Evolutionary conservation across 306 rosid genomes (phyloP).

Genomic region (Cucurbita pepo): DNA sequence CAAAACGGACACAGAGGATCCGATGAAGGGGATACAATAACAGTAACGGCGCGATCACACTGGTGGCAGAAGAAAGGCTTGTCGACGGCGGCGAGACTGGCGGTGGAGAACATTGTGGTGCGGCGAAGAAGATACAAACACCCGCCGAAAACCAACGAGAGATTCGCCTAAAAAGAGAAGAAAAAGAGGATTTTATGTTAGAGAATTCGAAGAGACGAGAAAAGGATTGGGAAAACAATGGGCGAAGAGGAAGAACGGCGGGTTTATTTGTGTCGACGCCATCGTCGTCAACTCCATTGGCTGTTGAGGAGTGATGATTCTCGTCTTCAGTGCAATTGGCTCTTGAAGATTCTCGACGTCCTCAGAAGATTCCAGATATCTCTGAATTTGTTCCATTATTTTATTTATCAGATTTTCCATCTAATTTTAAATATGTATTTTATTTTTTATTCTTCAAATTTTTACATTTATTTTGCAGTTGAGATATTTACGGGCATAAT

Average conservation of each 20-base stretch:
- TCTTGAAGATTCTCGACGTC: not conserved
- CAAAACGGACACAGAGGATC: slow-evolving; percentile 8
- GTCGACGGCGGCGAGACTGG: not conserved
- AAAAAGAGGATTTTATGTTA: too few species aligned
- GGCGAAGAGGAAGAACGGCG: not conserved
- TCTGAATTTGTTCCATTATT: not conserved
- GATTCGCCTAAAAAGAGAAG: not conserved
- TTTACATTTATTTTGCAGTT: too few species aligned
- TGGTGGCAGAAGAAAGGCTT: slow-evolving; percentile 7
- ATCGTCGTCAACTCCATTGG: not conserved
- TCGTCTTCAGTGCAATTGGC: not conserved
- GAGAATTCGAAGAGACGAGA: not conserved
- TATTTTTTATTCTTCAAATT: too few species aligned
- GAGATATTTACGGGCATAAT: too few species aligned
- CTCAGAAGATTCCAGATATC: not conserved
- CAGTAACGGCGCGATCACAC: slow-evolving; percentile 2
- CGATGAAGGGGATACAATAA: not conserved
- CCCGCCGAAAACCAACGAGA: not conserved
- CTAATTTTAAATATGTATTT: too few species aligned
- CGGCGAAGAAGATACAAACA: not conserved
- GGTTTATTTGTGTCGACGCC: not conserved
- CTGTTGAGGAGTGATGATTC: not conserved
- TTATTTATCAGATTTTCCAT: not conserved
- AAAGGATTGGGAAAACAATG: too few species aligned
- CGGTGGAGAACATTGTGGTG: not conserved